Base-by-base conservation (phyloP, 2,329 filamentous ascomycete species). In the Drechmeria coniospora region DNA sequence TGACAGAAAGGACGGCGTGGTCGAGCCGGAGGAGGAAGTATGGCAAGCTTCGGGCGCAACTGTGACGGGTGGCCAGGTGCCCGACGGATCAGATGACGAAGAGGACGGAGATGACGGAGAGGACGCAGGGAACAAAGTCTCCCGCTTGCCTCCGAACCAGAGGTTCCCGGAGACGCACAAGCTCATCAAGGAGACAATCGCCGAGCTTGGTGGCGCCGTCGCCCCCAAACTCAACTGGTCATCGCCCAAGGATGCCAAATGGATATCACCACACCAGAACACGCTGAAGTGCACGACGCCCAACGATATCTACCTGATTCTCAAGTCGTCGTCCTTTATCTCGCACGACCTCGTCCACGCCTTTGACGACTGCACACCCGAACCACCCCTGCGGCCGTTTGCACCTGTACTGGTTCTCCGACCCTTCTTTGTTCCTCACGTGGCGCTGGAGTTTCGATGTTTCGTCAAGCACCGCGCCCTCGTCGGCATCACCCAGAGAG, bases 221-320 rank as follows among this genome's bases (percentile, higher is more conserved):
- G 76, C 79, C 2, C 90, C 90, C 1, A 98, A 98, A 54, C 61
- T 98, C 25, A 95, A 95, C 58, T 98, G 90, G 90, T 94, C 86
- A 5, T 77, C 84, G 4, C 90, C 90, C 4, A 93, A 94, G 51
- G 90, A 98, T 48, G 90, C 90, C 7, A 82, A 80, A 14, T 94
- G 84, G 79, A 94, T 98, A 52, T 73, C 68, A 54, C 75, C 54
- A 56, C 49, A 87, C 65, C 54, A 75, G 43, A 98, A 98, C 53
- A 92, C 81, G 25, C 79, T 94, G 57, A 83, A 92, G 51, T 98
- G 90, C 54, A 75, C 74, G 4, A 74, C 73, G 1, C 73, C 90
- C 3, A 92, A 90, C 49, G 90, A 98, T 45, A 72, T 98, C 24
- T 98, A 95, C 47, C 66, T 95, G 11, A 67, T 98, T 1, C 66